phyloP scores from a whole-genome alignment of 75 land plant species.

The Selaginella tamariscina region DNA sequence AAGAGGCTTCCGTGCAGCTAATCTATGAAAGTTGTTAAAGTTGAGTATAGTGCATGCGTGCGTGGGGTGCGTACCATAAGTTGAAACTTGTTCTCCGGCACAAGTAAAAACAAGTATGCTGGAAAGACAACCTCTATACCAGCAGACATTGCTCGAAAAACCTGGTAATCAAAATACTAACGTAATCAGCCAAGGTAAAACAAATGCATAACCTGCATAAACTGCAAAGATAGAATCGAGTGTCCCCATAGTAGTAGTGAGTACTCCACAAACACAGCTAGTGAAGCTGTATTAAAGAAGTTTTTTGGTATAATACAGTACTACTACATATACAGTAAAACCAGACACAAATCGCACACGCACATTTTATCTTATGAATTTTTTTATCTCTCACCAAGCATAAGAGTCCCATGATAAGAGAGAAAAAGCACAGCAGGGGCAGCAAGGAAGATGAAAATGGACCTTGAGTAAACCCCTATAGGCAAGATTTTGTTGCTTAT shows the following conservation, averaged over 20 bases:
- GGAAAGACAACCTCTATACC: neutral
- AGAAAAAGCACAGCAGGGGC: neutral
- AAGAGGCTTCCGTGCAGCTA: neutral
- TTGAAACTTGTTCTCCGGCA: neutral
- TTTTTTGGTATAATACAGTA: no score
- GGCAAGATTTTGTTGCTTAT: neutral
- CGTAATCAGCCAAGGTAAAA: neutral
- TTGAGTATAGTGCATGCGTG: no score
- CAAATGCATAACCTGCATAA: neutral
- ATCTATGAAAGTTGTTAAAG: neutral
- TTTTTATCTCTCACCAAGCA: constrained; percentile 3
- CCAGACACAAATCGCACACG: no score
- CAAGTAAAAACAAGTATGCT: neutral
- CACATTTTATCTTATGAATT: no score
- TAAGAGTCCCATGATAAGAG: neutral
- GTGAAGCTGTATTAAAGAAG: no score
- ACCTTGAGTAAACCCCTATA: neutral
- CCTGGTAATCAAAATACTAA: neutral
- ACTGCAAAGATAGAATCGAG: neutral
- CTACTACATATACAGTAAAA: no score
- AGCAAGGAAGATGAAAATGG: neutral
- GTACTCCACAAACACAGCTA: neutral
- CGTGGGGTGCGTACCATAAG: neutral
- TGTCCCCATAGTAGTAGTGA: neutral
- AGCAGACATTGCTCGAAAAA: neutral